Conservation (phyloP, 768 basidiomycete species). For the Chalciporus pseudorubinellus region DNA sequence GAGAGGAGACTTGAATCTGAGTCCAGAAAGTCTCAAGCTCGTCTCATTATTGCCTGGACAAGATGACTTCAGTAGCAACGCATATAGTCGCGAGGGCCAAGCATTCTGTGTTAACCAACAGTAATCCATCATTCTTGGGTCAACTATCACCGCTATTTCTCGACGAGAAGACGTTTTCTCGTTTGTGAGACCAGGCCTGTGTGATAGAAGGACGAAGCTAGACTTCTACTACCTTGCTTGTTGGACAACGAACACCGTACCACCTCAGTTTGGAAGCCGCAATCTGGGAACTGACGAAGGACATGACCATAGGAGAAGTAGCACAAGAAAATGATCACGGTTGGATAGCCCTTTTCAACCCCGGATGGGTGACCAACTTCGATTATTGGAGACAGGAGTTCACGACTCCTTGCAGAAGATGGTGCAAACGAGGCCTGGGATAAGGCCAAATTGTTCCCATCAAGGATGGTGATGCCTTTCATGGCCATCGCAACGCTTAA, state of each 20-base stretch:
- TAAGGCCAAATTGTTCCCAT: slow-evolving; percentile 6
- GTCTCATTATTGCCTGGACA: too few relatives aligned
- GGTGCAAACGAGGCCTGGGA: not conserved
- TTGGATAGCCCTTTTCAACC: not conserved
- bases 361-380: too few relatives aligned
- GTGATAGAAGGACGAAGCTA: not conserved
- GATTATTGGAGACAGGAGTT: not conserved
- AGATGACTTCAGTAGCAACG: too few relatives aligned
- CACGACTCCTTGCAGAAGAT: not conserved
- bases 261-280: not conserved
- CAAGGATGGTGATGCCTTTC: not conserved
- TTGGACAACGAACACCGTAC: not conserved
- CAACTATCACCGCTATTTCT: too few relatives aligned
- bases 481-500: too few relatives aligned
- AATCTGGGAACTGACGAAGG: not conserved
- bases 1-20: too few relatives aligned
- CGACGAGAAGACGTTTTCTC: too few relatives aligned
- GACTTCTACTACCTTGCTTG: not conserved
- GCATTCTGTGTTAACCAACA: too few relatives aligned
- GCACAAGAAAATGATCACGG: slow-evolving; percentile 2
- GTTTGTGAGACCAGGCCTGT: too few relatives aligned
- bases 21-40: too few relatives aligned
- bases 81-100: too few relatives aligned
- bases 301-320: slow-evolving; percentile 5
- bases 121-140: too few relatives aligned